A percentile compares a stretch with the other conserved stretches of the same genome.
Conservation (phyloP, 495 filamentous ascomycete species). For the Aspergillus bertholletiae region DNA sequence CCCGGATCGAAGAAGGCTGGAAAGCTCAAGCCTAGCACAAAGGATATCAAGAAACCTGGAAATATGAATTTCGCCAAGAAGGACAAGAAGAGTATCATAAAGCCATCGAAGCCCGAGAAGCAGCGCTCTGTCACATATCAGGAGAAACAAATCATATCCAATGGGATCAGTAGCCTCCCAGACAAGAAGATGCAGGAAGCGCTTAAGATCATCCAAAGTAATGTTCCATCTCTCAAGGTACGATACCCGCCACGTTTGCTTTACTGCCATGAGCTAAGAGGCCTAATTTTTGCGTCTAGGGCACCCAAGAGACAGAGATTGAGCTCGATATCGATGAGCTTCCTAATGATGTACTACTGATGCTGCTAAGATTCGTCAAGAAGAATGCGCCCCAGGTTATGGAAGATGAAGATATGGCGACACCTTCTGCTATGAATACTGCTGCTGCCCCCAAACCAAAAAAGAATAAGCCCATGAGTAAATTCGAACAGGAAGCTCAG, state of each 20-base stretch:
- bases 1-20: slow-evolving; percentile 54
- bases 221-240: slow-evolving; percentile 74
- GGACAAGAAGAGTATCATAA: slow-evolving; percentile 48
- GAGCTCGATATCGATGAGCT: slow-evolving; percentile 89
- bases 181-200: slow-evolving; percentile 71
- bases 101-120: slow-evolving; percentile 43
- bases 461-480: slow-evolving; percentile 99
- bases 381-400: slow-evolving; percentile 57
- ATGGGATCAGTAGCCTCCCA: slow-evolving; percentile 70
- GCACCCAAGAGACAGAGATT: slow-evolving; percentile 77
- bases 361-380: slow-evolving; percentile 74
- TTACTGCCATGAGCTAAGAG: slow-evolving; percentile 1
- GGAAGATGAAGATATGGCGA: slow-evolving; percentile 38
- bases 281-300: slow-evolving; percentile 33
- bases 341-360: slow-evolving; percentile 65
- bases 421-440: slow-evolving; percentile 42
- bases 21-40: slow-evolving; percentile 52
- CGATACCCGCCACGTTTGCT: slow-evolving; percentile 10
- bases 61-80: slow-evolving; percentile 43
- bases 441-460: slow-evolving; percentile 66
- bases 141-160: slow-evolving; percentile 84
- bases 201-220: slow-evolving; percentile 85
- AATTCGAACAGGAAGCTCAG: slow-evolving; percentile 83
- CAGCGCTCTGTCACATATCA: slow-evolving; percentile 58
- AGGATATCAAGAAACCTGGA: slow-evolving; percentile 49